Evolutionary conservation across 2,329 filamentous ascomycete species (phyloP), one percentile per base, ranked within the genome.

Genomic region (Fusarium siculi): DNA sequence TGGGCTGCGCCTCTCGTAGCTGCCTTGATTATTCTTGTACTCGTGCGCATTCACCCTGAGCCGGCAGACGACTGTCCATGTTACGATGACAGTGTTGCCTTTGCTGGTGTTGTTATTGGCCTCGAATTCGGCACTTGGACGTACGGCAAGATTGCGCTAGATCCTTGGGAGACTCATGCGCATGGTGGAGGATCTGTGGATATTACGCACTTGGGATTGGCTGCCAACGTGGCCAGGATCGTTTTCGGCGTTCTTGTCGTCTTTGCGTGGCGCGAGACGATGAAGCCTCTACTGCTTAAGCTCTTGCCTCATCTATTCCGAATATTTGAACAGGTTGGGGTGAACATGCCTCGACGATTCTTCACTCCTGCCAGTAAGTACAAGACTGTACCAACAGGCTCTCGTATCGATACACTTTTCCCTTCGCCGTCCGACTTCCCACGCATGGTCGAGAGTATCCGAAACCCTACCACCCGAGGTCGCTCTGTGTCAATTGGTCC

Each of bases 51-150:
- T 37, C 96, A 99, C 78, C 96, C 96, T 0, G 96, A 99, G 79
- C 96, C 96, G 2, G 96, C 95, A 3, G 96, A 99, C 80, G 94
- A 98, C 80, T 99, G 96, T 76, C 96, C 96, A 9, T 98, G 96
- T 81, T 98, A 97, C 79, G 96, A 98, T 80, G 96, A 98, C 83
- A 97, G 94, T 76, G 94, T 98, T 54, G 92, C 95, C 7, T 98
- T 98, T 82, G 92, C 94, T 25, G 96, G 94, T 4, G 95, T 98
- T 28, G 88, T 97, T 61, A 93, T 98, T 76, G 96, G 96, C 1
- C 85, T 94, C 52, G 93, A 97, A 77, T 83, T 93, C 67, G 96
- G 93, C 15, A 92, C 90, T 12, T 98, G 95, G 96, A 93, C 95
- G 77, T 94, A 93, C 76, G 88, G 89, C 4, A 87, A 87, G 61